These are phyloP conservation scores for Hibiscus syriacus DNA, from an alignment of 345 rosid genomes.

Conservation along the genomic window DNA sequence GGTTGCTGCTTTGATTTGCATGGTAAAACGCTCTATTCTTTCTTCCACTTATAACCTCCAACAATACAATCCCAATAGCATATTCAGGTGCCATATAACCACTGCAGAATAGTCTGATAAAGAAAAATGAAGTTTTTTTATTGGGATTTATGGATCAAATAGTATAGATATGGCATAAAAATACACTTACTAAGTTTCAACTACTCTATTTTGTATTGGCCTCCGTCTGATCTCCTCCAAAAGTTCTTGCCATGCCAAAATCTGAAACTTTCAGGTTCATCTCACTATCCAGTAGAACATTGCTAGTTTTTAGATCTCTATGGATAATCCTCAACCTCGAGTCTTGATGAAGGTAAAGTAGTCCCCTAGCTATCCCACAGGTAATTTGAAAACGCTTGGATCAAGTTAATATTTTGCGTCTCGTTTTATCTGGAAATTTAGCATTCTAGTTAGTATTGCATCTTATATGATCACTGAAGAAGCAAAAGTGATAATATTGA, in stretches of 20 bases:
- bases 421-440: not conserved
- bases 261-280: constrained; percentile 39
- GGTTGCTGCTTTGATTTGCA: not conserved
- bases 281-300: constrained; percentile 22
- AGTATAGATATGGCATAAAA: not conserved
- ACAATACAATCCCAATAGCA: not conserved
- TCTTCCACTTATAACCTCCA: constrained; percentile 8
- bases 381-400: constrained; percentile 21
- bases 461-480: not conserved
- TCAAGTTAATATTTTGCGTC: constrained; percentile 9
- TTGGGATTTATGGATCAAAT: not conserved
- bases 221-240: constrained; percentile 11
- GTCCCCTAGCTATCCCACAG: constrained; percentile 32
- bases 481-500: not conserved
- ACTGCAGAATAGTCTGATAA: not conserved
- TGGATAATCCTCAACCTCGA: constrained; percentile 26
- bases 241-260: constrained; percentile 11
- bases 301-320: constrained; percentile 26
- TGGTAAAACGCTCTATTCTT: constrained; percentile 12
- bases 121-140: not conserved
- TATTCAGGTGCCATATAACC: constrained; percentile 15
- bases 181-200: constrained; percentile 10
- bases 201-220: constrained; percentile 9
- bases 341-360: constrained; percentile 40
- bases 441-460: not conserved